Evolutionary conservation across 2,329 filamentous ascomycete genomes (phyloP).

Genomic region (Epichloe sylvatica): DNA sequence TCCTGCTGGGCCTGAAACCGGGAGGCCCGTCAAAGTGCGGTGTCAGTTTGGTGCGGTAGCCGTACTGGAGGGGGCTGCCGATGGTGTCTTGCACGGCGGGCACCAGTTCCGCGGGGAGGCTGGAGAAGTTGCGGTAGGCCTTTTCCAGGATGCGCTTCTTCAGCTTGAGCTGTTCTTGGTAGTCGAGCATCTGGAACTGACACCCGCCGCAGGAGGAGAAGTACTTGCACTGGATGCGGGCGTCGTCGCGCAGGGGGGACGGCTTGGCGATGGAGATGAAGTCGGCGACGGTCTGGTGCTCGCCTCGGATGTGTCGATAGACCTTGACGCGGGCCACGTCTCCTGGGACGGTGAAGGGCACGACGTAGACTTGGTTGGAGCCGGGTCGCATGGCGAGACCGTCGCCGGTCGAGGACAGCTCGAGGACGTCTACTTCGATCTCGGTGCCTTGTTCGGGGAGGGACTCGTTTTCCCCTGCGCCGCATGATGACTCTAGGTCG

Average conservation of each 20-base stretch:
- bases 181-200: constrained; percentile 95
- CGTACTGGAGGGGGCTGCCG: constrained; percentile 78
- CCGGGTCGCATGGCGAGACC: constrained; percentile 63
- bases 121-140: constrained; percentile 82
- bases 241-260: constrained; percentile 63
- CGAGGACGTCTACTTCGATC: constrained; percentile 66
- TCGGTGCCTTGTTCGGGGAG: constrained; percentile 58
- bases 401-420: constrained; percentile 84
- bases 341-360: constrained; percentile 79
- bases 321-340: constrained; percentile 70
- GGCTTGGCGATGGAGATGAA: constrained; percentile 64
- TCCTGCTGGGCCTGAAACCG: constrained; percentile 32
- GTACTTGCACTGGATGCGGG: constrained; percentile 68
- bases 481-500: not conserved
- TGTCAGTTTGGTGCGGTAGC: constrained; percentile 91
- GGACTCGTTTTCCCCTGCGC: constrained; percentile 15
- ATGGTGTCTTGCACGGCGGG: constrained; percentile 73
- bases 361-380: constrained; percentile 58
- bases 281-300: constrained; percentile 65
- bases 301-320: constrained; percentile 51
- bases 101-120: constrained; percentile 59
- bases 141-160: constrained; percentile 82
- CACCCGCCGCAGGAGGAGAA: constrained; percentile 81
- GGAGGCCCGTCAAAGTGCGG: constrained; percentile 88
- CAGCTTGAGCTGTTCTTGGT: constrained; percentile 68